Percentiles rank a stretch among this genome's conserved stretches.
phyloP scores from a whole-genome alignment of 768 basidiomycete species.

The Termitomyces sp. region DNA sequence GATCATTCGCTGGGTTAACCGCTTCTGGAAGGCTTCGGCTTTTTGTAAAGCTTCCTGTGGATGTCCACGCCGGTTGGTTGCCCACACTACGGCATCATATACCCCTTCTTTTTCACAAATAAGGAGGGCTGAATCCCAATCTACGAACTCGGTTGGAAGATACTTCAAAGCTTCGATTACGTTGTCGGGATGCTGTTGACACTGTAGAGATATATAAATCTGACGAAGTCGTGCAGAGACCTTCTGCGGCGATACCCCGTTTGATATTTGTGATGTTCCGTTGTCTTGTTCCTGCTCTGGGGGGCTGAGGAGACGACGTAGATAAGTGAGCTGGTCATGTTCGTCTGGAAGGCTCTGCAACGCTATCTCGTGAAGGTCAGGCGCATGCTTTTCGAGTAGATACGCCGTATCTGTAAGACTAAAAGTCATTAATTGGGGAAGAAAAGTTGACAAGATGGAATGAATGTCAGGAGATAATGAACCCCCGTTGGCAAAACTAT shows the following conservation, averaged over 20 bases:
- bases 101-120: slow-evolving; percentile 64
- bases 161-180: slow-evolving; percentile 58
- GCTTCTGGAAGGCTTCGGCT: slow-evolving; percentile 52
- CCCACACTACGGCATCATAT: slow-evolving; percentile 81
- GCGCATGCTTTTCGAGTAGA: slow-evolving; percentile 64
- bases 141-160: slow-evolving; percentile 47
- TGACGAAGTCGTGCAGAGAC: slow-evolving; percentile 47
- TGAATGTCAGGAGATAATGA: slow-evolving; percentile 51
- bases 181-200: slow-evolving; percentile 56
- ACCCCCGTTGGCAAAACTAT: slow-evolving; percentile 41
- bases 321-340: slow-evolving; percentile 65
- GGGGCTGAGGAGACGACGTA: slow-evolving; percentile 65
- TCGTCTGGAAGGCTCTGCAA: slow-evolving; percentile 41
- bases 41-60: slow-evolving; percentile 62
- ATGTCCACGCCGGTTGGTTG: slow-evolving; percentile 56
- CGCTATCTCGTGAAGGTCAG: slow-evolving; percentile 60
- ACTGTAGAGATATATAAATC: slow-evolving; percentile 68
- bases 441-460: slow-evolving; percentile 44
- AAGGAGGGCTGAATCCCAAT: slow-evolving; percentile 47
- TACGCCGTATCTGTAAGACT: slow-evolving; percentile 64
- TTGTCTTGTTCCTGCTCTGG: slow-evolving; percentile 31
- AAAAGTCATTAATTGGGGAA: slow-evolving; percentile 58
- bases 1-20: slow-evolving; percentile 39
- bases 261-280: slow-evolving; percentile 15
- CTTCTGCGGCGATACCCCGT: slow-evolving; percentile 30